Percentiles rank a stretch among this genome's conserved stretches.
Evolutionary conservation across 2,329 filamentous ascomycete genomes (phyloP).

Genomic region (Aureobasidium sp.): DNA sequence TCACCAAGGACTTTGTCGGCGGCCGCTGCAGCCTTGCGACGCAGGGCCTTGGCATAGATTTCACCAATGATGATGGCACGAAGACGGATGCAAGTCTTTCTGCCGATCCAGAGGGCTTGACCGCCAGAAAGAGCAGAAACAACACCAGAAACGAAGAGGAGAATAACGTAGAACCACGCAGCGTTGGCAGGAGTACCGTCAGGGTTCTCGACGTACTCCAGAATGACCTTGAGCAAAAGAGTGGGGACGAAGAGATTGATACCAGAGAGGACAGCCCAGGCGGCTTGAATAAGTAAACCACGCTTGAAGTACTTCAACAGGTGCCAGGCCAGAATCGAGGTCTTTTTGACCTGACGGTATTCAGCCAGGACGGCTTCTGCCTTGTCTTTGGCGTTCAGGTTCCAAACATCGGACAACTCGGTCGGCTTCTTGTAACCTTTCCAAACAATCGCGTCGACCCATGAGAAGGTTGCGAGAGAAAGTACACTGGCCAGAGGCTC

Average conservation of each 20-base stretch:
- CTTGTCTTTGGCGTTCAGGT: slow-evolving; percentile 80
- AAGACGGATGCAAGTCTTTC: slow-evolving; percentile 87
- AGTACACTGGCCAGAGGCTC: slow-evolving; percentile 85
- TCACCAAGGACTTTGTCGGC: slow-evolving; percentile 64
- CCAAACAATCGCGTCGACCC: slow-evolving; percentile 86
- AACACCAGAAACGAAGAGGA: slow-evolving; percentile 76
- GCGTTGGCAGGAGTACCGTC: slow-evolving; percentile 70
- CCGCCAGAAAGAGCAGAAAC: slow-evolving; percentile 77
- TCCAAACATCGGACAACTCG: slow-evolving; percentile 85
- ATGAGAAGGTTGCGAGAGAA: slow-evolving; percentile 79
- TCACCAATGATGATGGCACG: slow-evolving; percentile 95
- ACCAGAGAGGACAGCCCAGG: slow-evolving; percentile 72
- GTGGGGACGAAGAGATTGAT: slow-evolving; percentile 88
- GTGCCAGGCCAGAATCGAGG: slow-evolving; percentile 69
- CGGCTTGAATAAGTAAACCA: slow-evolving; percentile 66
- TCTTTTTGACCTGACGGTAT: slow-evolving; percentile 81
- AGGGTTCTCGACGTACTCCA: slow-evolving; percentile 89
- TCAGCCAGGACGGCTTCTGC: slow-evolving; percentile 70
- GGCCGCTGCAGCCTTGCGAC: slow-evolving; percentile 77
- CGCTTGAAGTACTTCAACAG: slow-evolving; percentile 78
- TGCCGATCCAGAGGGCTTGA: slow-evolving; percentile 84
- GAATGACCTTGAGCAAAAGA: slow-evolving; percentile 78
- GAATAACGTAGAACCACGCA: slow-evolving; percentile 90
- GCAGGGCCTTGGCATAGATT: slow-evolving; percentile 90
- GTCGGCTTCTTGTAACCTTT: slow-evolving; percentile 79